Conservation (phyloP, 1,139 yeast genomes). For the Eremothecium coryli region DNA sequence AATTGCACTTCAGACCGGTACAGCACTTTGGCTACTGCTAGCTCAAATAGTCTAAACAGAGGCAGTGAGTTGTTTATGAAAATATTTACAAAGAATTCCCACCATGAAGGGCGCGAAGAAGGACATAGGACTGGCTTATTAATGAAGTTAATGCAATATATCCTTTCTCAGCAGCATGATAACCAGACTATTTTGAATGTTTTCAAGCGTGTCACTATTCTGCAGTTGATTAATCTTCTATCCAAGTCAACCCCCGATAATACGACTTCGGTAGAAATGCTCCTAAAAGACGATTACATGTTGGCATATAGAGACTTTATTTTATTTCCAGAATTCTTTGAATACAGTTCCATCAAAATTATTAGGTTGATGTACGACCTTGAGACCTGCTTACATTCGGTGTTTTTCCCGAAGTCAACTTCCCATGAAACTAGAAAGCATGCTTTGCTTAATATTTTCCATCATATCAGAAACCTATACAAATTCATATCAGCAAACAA, state of each 20-base stretch:
- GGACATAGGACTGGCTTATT: slow-evolving; percentile 12
- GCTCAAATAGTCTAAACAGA: slow-evolving; percentile 3
- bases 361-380: slow-evolving; percentile 11
- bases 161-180: slow-evolving; percentile 18
- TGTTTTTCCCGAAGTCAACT: slow-evolving; percentile 7
- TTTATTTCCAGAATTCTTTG: slow-evolving; percentile 19
- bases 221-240: slow-evolving; percentile 18
- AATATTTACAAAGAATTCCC: slow-evolving; percentile 9
- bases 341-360: slow-evolving; percentile 12
- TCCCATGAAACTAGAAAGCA: slow-evolving; percentile 1
- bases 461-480: slow-evolving; percentile 11
- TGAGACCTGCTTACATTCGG: slow-evolving; percentile 6
- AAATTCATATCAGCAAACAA: slow-evolving; percentile 11
- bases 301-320: slow-evolving; percentile 19
- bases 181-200: slow-evolving; percentile 18
- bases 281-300: slow-evolving; percentile 17
- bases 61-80: slow-evolving; percentile 10
- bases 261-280: slow-evolving; percentile 7
- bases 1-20: too few species aligned
- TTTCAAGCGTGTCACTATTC: slow-evolving; percentile 18
- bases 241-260: slow-evolving; percentile 1
- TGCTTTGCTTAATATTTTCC: slow-evolving; percentile 2
- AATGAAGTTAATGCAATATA: slow-evolving; percentile 13
- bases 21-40: slow-evolving; percentile 9
- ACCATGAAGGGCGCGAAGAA: neutral